Percentiles rank a stretch among this genome's conserved stretches.
phyloP scores from a whole-genome alignment of 164 flowering plant genomes.

The Liquidambar formosana region DNA sequence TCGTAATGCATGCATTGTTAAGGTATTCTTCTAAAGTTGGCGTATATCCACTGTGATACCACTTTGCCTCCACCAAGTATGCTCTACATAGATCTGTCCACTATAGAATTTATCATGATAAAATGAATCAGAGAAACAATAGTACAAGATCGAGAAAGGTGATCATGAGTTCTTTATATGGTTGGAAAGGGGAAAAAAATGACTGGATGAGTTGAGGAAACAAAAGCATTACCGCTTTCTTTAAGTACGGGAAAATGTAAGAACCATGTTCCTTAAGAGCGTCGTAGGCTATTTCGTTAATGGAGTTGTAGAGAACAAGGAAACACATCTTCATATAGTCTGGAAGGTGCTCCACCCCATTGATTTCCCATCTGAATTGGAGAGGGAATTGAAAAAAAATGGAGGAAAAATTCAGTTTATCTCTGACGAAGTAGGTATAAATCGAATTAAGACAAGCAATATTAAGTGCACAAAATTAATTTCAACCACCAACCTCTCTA shows the following conservation, averaged over 20 bases:
- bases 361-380: conserved; percentile 41
- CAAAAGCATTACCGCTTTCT: conserved; percentile 27
- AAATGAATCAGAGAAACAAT: background rate
- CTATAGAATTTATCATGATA: background rate
- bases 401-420: background rate
- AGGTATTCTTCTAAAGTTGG: conserved; percentile 16
- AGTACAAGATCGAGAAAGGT: no score
- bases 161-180: no score
- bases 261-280: conserved; percentile 12
- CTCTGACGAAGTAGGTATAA: no score
- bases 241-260: conserved; percentile 16
- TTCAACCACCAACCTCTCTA: no score
- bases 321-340: conserved; percentile 23
- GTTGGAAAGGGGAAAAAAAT: background rate
- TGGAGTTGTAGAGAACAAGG: conserved; percentile 20
- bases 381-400: background rate
- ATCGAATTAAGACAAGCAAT: no score
- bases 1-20: conserved; percentile 1
- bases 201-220: background rate
- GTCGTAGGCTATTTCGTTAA: conserved; percentile 24
- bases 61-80: conserved; percentile 10
- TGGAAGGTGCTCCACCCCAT: conserved; percentile 25
- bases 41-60: conserved; percentile 6
- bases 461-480: no score
- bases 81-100: conserved; percentile 8